Percentiles rank a stretch among this genome's conserved stretches.
Evolutionary conservation across 768 basidiomycete genomes (phyloP).

Genomic region (Boletus insuetus): DNA sequence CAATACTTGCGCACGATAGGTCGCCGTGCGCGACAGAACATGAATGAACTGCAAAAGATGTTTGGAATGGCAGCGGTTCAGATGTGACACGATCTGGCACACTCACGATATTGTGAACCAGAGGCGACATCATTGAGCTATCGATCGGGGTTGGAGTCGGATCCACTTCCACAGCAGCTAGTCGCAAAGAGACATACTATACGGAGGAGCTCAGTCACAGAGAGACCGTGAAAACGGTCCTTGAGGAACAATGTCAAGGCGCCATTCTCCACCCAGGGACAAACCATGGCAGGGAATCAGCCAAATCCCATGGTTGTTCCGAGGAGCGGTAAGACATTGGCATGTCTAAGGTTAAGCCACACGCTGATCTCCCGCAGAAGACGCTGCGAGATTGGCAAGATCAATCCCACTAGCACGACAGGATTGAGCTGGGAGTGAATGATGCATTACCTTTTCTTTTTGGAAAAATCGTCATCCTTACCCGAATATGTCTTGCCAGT

Average conservation of each 20-base stretch:
- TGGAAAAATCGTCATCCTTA: not conserved
- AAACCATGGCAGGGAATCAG: conserved; percentile 7
- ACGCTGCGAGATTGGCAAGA: not conserved
- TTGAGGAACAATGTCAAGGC: conserved; percentile 22
- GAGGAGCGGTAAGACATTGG: conserved; percentile 11
- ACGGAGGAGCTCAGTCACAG: not conserved
- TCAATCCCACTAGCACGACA: not conserved
- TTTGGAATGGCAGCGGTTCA: too few relatives aligned
- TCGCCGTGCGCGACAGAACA: too few relatives aligned
- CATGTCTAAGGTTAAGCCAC: conserved; percentile 22
- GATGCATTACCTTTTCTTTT: not conserved
- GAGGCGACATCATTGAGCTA: too few relatives aligned
- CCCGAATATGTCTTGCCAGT: not conserved
- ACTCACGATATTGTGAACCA: too few relatives aligned
- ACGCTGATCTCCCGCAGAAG: conserved; percentile 5
- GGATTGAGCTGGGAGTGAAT: not conserved
- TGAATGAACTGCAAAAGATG: too few relatives aligned
- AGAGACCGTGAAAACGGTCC: conserved; percentile 4
- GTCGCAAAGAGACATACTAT: not conserved
- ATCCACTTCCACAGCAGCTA: not conserved
- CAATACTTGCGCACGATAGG: too few relatives aligned
- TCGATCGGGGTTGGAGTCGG: not conserved
- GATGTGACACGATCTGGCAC: too few relatives aligned
- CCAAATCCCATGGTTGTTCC: too few relatives aligned
- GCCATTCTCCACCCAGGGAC: conserved; percentile 25